Evolutionary conservation across 305 asterid genomes (phyloP).

Genomic region (Fraxinus sp.): DNA sequence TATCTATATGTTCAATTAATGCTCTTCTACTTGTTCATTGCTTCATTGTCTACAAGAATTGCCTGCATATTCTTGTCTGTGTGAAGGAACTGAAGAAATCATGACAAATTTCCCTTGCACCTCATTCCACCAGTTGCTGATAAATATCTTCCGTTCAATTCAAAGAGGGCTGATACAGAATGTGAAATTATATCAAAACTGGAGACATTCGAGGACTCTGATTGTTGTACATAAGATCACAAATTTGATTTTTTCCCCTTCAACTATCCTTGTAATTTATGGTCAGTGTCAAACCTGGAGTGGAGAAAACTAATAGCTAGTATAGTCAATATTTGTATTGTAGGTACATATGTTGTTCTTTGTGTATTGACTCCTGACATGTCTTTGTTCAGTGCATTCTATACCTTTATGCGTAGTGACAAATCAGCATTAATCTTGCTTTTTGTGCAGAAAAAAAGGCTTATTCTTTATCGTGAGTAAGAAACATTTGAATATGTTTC

Average conservation of each 20-base stretch:
- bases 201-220: background rate
- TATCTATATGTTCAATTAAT: background rate
- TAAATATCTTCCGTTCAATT: background rate
- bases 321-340: background rate
- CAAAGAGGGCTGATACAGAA: background rate
- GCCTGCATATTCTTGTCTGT: background rate
- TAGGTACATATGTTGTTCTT: conserved; percentile 1
- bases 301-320: background rate
- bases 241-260: background rate
- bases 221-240: background rate
- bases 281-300: background rate
- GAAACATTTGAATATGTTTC: background rate
- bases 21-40: background rate
- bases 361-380: conserved; percentile 2
- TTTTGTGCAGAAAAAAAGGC: background rate
- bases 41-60: background rate
- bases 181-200: background rate
- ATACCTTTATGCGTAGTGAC: background rate
- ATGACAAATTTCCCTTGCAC: background rate
- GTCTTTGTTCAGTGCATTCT: background rate
- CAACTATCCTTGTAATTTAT: conserved; percentile 14
- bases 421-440: background rate
- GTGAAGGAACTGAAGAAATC: background rate
- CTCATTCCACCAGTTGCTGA: background rate
- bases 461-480: background rate